A percentile compares a stretch with the other conserved stretches of the same genome.
Conservation (phyloP, 805 yeast genomes). For the Yarrowia sp. region DNA sequence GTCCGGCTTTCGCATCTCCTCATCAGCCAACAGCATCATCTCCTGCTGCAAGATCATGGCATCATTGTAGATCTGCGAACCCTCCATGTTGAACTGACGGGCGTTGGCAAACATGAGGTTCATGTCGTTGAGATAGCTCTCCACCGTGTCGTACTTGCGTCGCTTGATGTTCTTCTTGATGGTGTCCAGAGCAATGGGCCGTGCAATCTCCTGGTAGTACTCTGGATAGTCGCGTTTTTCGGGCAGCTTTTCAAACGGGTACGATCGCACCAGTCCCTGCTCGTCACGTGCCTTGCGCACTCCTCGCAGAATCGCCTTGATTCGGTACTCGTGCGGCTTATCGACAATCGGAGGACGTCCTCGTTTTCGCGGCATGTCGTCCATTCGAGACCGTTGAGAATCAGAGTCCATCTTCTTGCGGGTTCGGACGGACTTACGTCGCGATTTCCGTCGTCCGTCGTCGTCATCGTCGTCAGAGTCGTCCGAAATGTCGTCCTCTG, state of each 20-base stretch:
- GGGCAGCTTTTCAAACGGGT: slow-evolving; percentile 78
- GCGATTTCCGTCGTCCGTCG: slow-evolving; percentile 34
- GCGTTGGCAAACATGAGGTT: slow-evolving; percentile 71
- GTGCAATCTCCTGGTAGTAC: slow-evolving; percentile 47
- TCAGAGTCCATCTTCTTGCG: slow-evolving; percentile 28
- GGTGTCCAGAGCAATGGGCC: slow-evolving; percentile 44
- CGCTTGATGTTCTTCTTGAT: slow-evolving; percentile 82
- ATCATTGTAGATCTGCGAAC: slow-evolving; percentile 57
- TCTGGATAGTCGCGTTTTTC: slow-evolving; percentile 56
- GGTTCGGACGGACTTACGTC: slow-evolving; percentile 27
- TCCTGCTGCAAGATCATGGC: slow-evolving; percentile 62
- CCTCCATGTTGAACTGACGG: slow-evolving; percentile 59
- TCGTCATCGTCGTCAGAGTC: slow-evolving; percentile 39
- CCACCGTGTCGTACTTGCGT: slow-evolving; percentile 74
- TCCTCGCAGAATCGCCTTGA: slow-evolving; percentile 78
- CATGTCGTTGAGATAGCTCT: slow-evolving; percentile 73
- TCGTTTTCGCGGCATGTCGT: slow-evolving; percentile 58
- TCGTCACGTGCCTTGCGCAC: slow-evolving; percentile 68
- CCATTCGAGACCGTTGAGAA: slow-evolving; percentile 27
- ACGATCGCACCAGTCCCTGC: slow-evolving; percentile 49
- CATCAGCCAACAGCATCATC: slow-evolving; percentile 55
- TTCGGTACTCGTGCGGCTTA: slow-evolving; percentile 87
- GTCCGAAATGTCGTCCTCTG: slow-evolving; percentile 34
- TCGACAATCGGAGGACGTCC: slow-evolving; percentile 92
- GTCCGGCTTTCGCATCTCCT: slow-evolving; percentile 80